Evolutionary conservation across 73 alveolate genomes (phyloP).

Genomic region (Urostyla sp.): DNA sequence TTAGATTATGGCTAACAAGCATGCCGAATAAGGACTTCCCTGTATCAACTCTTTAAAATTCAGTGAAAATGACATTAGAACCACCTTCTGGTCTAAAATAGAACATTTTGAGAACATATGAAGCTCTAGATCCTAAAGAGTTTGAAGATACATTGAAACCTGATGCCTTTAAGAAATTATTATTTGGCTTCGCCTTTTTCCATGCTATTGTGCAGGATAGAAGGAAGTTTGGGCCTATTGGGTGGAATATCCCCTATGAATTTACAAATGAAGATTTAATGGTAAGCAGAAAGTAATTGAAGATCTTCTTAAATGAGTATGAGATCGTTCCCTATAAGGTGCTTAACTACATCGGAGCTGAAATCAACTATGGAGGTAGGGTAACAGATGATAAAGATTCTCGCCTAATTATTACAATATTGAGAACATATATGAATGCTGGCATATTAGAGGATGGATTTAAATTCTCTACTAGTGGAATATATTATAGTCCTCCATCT

Average conservation of each 20-base stretch:
- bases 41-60: conserved; percentile 98
- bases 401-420: conserved; percentile 93
- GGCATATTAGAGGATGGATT: conserved; percentile 90
- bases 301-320: conserved; percentile 90
- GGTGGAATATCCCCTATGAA: conserved; percentile 97
- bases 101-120: conserved; percentile 91
- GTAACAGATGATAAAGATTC: conserved; percentile 99
- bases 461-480: conserved; percentile 95
- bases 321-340: conserved; percentile 95
- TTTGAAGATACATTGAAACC: conserved; percentile 97
- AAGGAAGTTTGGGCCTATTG: conserved; percentile 98
- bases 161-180: conserved; percentile 95
- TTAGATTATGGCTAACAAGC: conserved; percentile 99
- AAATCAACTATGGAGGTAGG: conserved; percentile 99
- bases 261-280: conserved; percentile 95
- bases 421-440: conserved; percentile 95
- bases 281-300: conserved; percentile 86
- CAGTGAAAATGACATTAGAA: conserved; percentile 99
- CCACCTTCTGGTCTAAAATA: conserved; percentile 98
- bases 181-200: conserved; percentile 99
- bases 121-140: conserved; percentile 86
- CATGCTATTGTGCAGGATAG: conserved; percentile 99
- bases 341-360: conserved; percentile 98
- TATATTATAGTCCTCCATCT: conserved; percentile 94
- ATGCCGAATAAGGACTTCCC: conserved; percentile 99